Conservation (phyloP, 2,329 filamentous ascomycete species). For the Scopulariopsis brevicaulis region DNA sequence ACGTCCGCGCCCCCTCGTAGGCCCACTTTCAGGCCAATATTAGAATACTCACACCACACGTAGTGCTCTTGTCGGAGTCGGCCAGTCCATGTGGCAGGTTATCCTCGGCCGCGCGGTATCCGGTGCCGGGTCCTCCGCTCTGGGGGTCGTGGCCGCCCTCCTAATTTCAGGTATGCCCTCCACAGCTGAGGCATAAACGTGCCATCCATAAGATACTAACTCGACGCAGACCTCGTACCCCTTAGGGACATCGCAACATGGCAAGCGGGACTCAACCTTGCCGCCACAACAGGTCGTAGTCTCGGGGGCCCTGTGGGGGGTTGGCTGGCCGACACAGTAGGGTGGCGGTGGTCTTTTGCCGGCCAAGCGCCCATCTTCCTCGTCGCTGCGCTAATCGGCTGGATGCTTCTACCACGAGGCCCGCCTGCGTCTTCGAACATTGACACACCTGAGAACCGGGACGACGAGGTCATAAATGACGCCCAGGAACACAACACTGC, state of each 20-base stretch:
- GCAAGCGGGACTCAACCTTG: slow-evolving; percentile 41
- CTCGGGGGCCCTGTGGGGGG: slow-evolving; percentile 46
- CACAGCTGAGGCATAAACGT: neutral
- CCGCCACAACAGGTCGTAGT: slow-evolving; percentile 36
- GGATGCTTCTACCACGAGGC: slow-evolving; percentile 28
- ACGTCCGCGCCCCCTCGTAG: neutral
- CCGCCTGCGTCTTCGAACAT: neutral
- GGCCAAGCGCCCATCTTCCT: slow-evolving; percentile 49
- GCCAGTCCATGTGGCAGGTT: slow-evolving; percentile 33
- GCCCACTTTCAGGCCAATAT: too few species aligned
- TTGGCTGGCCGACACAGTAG: slow-evolving; percentile 49
- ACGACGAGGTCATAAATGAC: neutral
- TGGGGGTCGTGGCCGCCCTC: slow-evolving; percentile 36
- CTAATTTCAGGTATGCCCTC: slow-evolving; percentile 32
- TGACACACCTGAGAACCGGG: neutral
- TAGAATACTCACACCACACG: slow-evolving; percentile 4
- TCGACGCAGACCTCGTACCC: slow-evolving; percentile 31
- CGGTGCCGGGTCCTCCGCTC: slow-evolving; percentile 38
- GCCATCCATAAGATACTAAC: neutral
- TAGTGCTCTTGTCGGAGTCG: slow-evolving; percentile 20
- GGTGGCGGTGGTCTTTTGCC: slow-evolving; percentile 58
- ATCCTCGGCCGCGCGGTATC: slow-evolving; percentile 38
- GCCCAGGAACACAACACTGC: neutral
- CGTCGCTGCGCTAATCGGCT: slow-evolving; percentile 40
- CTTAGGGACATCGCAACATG: slow-evolving; percentile 40